A percentile compares a stretch with the other conserved stretches of the same genome.
phyloP scores from a whole-genome alignment of 345 rosid genomes.

The Corymbia maculata region DNA sequence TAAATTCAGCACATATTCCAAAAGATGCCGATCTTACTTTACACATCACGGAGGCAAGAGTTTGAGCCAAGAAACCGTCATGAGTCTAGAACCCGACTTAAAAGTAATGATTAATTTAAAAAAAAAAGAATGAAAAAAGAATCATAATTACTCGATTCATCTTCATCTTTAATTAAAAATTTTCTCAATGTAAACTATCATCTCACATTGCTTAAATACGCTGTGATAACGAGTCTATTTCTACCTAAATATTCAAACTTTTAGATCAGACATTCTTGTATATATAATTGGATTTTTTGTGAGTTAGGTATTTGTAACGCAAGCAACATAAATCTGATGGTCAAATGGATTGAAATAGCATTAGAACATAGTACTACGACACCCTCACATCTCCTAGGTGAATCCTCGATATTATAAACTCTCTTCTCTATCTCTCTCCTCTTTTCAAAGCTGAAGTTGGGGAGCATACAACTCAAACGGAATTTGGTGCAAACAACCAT shows the following conservation, averaged over 20 bases:
- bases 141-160: not conserved
- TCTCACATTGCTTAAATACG: not conserved
- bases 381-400: not conserved
- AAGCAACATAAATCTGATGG: not conserved
- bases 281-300: not conserved
- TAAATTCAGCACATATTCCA: not conserved
- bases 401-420: not conserved
- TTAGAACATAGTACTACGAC: not conserved
- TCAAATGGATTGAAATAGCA: not conserved
- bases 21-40: not conserved
- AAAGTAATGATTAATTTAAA: not conserved
- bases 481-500: not conserved
- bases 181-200: not conserved
- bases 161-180: not conserved
- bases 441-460: not conserved
- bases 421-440: not conserved
- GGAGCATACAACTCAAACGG: not conserved
- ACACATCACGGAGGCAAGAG: not conserved
- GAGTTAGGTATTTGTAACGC: not conserved
- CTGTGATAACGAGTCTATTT: not conserved
- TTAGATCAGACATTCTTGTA: not conserved
- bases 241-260: not conserved
- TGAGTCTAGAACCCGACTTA: not conserved
- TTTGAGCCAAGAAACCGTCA: not conserved
- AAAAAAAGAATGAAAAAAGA: not conserved